Percentiles rank a stretch among this genome's conserved stretches.
Evolutionary conservation across 2,329 filamentous ascomycete species (phyloP).

Genomic region (Alternaria arborescens): DNA sequence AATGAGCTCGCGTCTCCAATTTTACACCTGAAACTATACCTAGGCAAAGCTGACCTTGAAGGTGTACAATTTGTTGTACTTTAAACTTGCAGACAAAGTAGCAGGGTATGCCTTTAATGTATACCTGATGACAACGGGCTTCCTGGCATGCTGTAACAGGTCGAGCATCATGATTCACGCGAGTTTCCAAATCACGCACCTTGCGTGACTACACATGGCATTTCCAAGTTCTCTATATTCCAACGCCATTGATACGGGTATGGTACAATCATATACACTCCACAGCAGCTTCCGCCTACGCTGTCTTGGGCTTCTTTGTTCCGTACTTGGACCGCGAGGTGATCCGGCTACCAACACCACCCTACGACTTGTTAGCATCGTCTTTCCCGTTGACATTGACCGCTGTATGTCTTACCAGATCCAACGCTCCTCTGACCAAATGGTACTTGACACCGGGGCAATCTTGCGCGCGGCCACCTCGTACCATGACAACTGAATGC

Average conservation of each 20-base stretch:
- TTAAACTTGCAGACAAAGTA: background rate
- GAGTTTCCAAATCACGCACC: background rate
- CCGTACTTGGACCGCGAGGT: slow-evolving; percentile 95
- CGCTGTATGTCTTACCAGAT: slow-evolving; percentile 73
- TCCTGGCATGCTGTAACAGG: background rate
- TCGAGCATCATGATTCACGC: background rate
- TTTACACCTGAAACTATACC: too few species aligned
- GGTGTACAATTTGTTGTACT: background rate
- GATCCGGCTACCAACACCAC: slow-evolving; percentile 85
- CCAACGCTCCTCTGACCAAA: slow-evolving; percentile 87
- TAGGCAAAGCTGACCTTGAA: too few species aligned
- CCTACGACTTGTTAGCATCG: slow-evolving; percentile 63
- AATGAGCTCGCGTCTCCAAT: too few species aligned
- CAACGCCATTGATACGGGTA: slow-evolving; percentile 41
- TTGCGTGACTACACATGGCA: background rate
- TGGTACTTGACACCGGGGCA: slow-evolving; percentile 98
- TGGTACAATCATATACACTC: slow-evolving; percentile 36
- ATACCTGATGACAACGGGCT: background rate
- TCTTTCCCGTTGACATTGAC: background rate
- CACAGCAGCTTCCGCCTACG: slow-evolving; percentile 21
- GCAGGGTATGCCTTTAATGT: background rate
- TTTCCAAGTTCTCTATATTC: slow-evolving; percentile 1
- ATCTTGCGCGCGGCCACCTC: slow-evolving; percentile 92
- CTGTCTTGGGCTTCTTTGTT: slow-evolving; percentile 92
- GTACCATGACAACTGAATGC: slow-evolving; percentile 96